These are phyloP conservation scores for Serendipita sp. DNA, from an alignment of 768 basidiomycete genomes.

Conservation along the genomic window DNA sequence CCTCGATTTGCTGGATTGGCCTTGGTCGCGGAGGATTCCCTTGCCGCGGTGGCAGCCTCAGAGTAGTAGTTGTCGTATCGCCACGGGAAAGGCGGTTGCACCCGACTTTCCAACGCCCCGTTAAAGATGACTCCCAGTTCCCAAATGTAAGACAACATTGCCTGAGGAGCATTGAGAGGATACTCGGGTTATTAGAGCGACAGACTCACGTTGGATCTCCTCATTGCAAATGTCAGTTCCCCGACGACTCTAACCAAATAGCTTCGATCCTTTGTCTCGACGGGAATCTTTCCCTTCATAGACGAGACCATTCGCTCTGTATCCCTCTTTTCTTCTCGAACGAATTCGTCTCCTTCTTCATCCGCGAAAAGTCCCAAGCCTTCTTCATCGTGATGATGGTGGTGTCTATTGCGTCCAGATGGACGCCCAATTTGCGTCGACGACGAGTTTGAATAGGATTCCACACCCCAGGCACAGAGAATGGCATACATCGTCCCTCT, in stretches of 20 bases:
- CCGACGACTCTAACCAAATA: background rate
- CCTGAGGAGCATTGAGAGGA: constrained; percentile 17
- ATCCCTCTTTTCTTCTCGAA: background rate
- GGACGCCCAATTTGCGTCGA: too few relatives aligned
- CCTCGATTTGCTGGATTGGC: background rate
- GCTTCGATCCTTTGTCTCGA: background rate
- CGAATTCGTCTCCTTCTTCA: too few relatives aligned
- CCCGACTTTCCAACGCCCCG: background rate
- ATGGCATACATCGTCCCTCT: background rate
- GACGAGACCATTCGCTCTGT: background rate
- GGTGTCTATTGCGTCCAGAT: too few relatives aligned
- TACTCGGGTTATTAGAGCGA: constrained; percentile 15
- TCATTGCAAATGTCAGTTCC: background rate
- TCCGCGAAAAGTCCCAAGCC: too few relatives aligned
- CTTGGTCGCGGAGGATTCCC: background rate
- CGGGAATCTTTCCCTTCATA: background rate
- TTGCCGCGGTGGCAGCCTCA: background rate
- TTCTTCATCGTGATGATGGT: too few relatives aligned
- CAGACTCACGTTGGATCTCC: background rate
- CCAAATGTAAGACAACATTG: background rate
- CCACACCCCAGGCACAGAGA: background rate
- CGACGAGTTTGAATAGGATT: background rate
- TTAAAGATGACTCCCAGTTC: background rate
- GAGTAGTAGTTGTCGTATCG: background rate
- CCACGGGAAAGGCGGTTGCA: background rate